phyloP scores from a whole-genome alignment of 2,329 filamentous ascomycete species.

The Dothistroma septosporum region DNA sequence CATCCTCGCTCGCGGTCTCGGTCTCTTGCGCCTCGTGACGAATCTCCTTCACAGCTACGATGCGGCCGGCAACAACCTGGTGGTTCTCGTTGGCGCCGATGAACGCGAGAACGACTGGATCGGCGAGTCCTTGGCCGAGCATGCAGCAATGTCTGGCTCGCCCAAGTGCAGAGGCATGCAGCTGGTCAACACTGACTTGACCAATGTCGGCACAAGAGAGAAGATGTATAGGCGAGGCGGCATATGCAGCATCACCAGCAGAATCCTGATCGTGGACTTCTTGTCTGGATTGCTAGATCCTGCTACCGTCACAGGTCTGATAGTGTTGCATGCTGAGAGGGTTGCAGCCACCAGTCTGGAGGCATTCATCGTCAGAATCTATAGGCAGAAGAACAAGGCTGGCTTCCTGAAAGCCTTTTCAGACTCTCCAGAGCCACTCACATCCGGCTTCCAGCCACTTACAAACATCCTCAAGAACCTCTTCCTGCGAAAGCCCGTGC shows the following conservation, averaged over 20 bases:
- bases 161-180: slow-evolving; percentile 79
- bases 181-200: slow-evolving; percentile 90
- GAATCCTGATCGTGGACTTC: slow-evolving; percentile 90
- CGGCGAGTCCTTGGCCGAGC: slow-evolving; percentile 90
- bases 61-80: slow-evolving; percentile 87
- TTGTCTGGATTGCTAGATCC: slow-evolving; percentile 78
- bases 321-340: slow-evolving; percentile 83
- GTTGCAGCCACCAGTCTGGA: slow-evolving; percentile 83
- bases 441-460: slow-evolving; percentile 80
- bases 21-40: slow-evolving; percentile 86
- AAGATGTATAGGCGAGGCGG: slow-evolving; percentile 88
- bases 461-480: slow-evolving; percentile 88
- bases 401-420: slow-evolving; percentile 97
- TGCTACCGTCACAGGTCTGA: slow-evolving; percentile 77
- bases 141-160: slow-evolving; percentile 82
- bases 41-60: slow-evolving; percentile 97
- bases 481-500: slow-evolving; percentile 79
- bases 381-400: slow-evolving; percentile 86
- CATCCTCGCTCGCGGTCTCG: slow-evolving; percentile 84
- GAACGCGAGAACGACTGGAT: slow-evolving; percentile 96
- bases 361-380: slow-evolving; percentile 91
- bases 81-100: slow-evolving; percentile 83
- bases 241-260: slow-evolving; percentile 92
- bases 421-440: slow-evolving; percentile 87
- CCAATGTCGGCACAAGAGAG: slow-evolving; percentile 79